Percentiles rank a stretch among this genome's conserved stretches.
Conservation (phyloP, 2,329 filamentous ascomycete genomes). For the Penicillium sp. region DNA sequence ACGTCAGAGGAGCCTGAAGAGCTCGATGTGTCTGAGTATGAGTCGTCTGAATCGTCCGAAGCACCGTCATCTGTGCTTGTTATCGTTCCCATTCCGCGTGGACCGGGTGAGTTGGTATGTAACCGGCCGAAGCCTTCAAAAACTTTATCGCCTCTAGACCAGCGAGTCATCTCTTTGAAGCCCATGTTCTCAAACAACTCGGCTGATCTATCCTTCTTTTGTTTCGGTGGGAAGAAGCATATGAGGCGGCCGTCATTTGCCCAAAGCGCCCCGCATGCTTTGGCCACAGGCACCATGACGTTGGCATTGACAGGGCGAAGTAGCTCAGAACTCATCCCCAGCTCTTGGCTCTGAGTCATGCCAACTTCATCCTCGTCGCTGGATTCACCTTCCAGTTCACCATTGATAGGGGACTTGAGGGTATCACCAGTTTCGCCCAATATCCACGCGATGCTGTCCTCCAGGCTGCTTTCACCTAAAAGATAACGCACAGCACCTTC, state of each 20-base stretch:
- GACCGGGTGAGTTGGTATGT: slow-evolving; percentile 44
- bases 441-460: slow-evolving; percentile 48
- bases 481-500: slow-evolving; percentile 55
- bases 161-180: slow-evolving; percentile 42
- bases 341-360: slow-evolving; percentile 36
- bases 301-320: slow-evolving; percentile 51
- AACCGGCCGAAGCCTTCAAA: slow-evolving; percentile 58
- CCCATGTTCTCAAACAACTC: slow-evolving; percentile 43
- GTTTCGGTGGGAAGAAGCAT: slow-evolving; percentile 50
- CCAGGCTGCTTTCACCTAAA: slow-evolving; percentile 50
- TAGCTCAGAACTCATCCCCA: slow-evolving; percentile 45
- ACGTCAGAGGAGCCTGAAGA: slow-evolving; percentile 40
- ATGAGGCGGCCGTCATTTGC: slow-evolving; percentile 49
- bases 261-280: slow-evolving; percentile 51
- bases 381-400: slow-evolving; percentile 56
- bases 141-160: slow-evolving; percentile 44
- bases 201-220: slow-evolving; percentile 43
- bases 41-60: slow-evolving; percentile 41
- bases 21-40: slow-evolving; percentile 55
- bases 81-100: slow-evolving; percentile 37
- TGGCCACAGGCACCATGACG: slow-evolving; percentile 56
- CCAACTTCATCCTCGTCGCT: slow-evolving; percentile 66
- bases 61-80: slow-evolving; percentile 36
- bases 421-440: slow-evolving; percentile 51
- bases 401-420: slow-evolving; percentile 37